Evolutionary conservation across 2,329 filamentous ascomycete species (phyloP), one percentile per base, ranked within the genome.

Genomic region (Anthostomella pinea): DNA sequence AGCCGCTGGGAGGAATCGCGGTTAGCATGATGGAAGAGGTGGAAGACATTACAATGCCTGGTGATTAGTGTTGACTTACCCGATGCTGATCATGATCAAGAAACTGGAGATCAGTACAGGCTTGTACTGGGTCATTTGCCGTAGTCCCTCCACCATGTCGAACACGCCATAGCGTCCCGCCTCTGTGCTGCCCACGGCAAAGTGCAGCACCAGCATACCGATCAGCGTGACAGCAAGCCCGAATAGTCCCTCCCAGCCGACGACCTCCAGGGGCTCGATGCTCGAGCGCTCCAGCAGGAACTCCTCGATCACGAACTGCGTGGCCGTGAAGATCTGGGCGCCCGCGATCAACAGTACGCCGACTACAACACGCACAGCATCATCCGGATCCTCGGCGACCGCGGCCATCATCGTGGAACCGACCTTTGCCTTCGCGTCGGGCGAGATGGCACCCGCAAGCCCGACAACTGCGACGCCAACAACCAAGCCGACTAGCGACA

Each of bases 41-140:
- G 18, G 18, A 18, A 20, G 5, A 6, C n/a, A n/a, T n/a, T n/a
- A n/a, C n/a, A n/a, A n/a, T n/a, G n/a, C n/a, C 8, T 24, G 13
- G 25, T 14, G 11, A 29, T 22, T 9, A 43, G 48, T 50, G 9
- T 8, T 37, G 26, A 70, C 79, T 59, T 78, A 94, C 85, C 91
- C 91, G 54, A 98, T 98, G 56, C 88, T 95, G 50, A 98, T 76
- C 93, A 98, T 98, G 60, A 97, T 97, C 40, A 95, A 64, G 6
- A 97, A 36, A 48, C 88, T 95, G 15, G 87, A 87, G 3, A 90
- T 52, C 19, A 83, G 77, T 42, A 98, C 81, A 11, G 77, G 67
- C 34, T 69, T 76, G 63, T 90, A 81, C 22, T 81, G 70, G 8
- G 79, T 80, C 65, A 98, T 81, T 64, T 97, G 80, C 45, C 79